phyloP scores from a whole-genome alignment of 176 grass and related monocot genomes.

The Neostapfia colusana region DNA sequence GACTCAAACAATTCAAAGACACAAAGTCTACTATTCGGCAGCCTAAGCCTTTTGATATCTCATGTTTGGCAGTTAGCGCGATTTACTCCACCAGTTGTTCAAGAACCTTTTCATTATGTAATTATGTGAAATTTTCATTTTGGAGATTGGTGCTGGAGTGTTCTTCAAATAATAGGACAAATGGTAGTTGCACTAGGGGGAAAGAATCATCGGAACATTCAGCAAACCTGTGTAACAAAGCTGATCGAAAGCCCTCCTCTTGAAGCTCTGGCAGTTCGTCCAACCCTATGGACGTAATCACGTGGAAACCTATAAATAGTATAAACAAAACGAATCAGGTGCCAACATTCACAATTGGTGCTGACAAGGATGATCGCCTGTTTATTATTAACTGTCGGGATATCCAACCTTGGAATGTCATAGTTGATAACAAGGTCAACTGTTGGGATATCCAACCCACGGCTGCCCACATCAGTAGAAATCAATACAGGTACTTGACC shows the following conservation, averaged over 20 bases:
- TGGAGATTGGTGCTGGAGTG: background rate
- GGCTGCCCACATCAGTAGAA: constrained; percentile 83
- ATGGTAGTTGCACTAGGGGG: background rate
- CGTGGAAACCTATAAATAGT: constrained; percentile 56
- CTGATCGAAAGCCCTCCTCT: constrained; percentile 81
- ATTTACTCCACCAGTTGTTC: background rate
- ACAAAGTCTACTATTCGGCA: background rate
- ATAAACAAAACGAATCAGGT: constrained; percentile 10
- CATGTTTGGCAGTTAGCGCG: background rate
- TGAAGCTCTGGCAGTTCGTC: constrained; percentile 88
- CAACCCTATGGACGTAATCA: constrained; percentile 92
- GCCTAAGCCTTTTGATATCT: background rate
- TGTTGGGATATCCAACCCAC: constrained; percentile 96
- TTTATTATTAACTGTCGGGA: constrained; percentile 10
- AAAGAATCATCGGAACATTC: constrained; percentile 19
- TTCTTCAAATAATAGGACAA: constrained; percentile 9
- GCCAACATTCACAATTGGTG: constrained; percentile 19
- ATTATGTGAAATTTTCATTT: background rate
- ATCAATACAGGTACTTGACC: constrained; percentile 65
- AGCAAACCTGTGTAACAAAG: constrained; percentile 77
- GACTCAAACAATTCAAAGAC: background rate
- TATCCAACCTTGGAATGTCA: constrained; percentile 70
- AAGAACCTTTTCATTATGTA: background rate
- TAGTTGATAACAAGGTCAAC: constrained; percentile 99
- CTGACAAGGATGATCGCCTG: background rate